Conservation (phyloP, 495 filamentous ascomycete genomes). For the Cercophora sp. region DNA sequence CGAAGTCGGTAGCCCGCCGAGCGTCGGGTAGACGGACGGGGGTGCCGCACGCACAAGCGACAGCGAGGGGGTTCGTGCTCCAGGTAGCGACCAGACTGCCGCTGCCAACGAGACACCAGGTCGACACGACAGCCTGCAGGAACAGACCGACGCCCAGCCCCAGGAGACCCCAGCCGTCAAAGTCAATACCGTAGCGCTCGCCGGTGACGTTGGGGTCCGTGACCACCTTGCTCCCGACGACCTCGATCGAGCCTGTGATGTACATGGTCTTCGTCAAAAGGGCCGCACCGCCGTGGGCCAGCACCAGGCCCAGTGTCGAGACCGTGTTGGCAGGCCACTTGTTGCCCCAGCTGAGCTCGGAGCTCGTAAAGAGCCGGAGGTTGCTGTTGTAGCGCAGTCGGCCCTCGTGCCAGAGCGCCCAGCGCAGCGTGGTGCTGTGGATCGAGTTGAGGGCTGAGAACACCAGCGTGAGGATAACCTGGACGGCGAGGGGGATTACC, state of each 20-base stretch:
- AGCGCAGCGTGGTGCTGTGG: constrained; percentile 34
- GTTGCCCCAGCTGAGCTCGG: not conserved
- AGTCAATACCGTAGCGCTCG: constrained; percentile 4
- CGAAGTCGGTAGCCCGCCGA: too few species aligned
- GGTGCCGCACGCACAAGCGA: not conserved
- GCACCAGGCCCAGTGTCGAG: not conserved
- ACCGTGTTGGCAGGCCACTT: constrained; percentile 5
- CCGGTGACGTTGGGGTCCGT: not conserved
- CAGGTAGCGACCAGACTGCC: not conserved
- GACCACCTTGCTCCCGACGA: not conserved
- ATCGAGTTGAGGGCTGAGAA: constrained; percentile 10
- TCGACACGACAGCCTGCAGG: not conserved
- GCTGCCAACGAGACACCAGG: constrained; percentile 4
- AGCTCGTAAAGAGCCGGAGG: constrained; percentile 28
- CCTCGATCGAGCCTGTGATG: not conserved
- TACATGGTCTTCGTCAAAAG: not conserved
- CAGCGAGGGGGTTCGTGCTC: constrained; percentile 8
- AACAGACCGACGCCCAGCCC: constrained; percentile 6
- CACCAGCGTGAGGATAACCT: not conserved
- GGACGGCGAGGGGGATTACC: constrained; percentile 1
- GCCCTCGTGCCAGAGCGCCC: constrained; percentile 33
- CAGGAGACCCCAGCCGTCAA: constrained; percentile 10
- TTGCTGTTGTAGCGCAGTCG: constrained; percentile 35
- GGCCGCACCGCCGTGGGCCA: not conserved
- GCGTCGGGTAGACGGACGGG: too few species aligned